phyloP scores from a whole-genome alignment of 768 basidiomycete genomes.

The Termitomyces sp. region DNA sequence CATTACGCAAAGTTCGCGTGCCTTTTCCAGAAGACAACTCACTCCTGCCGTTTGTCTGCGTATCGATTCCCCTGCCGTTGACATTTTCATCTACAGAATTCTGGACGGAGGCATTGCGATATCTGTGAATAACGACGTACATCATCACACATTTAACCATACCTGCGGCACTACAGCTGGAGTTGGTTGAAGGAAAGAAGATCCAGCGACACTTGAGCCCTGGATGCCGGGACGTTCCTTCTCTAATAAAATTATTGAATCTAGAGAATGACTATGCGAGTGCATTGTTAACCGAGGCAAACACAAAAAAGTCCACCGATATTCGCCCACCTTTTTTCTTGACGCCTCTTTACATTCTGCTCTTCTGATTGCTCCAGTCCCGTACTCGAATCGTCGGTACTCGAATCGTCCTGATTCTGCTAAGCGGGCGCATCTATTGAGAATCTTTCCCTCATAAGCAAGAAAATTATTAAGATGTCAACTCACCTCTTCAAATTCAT shows the following conservation, averaged over 20 bases:
- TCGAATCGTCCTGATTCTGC: slow-evolving; percentile 57
- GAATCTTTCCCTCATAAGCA: slow-evolving; percentile 19
- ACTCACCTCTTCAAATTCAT: slow-evolving; percentile 67
- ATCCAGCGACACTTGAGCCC: slow-evolving; percentile 11
- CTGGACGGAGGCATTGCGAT: slow-evolving; percentile 34
- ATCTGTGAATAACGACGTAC: slow-evolving; percentile 39
- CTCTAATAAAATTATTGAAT: slow-evolving; percentile 61
- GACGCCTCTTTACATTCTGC: slow-evolving; percentile 53
- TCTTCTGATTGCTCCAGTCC: slow-evolving; percentile 58
- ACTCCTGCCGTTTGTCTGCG: not conserved
- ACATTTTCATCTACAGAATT: not conserved
- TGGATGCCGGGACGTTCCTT: slow-evolving; percentile 26
- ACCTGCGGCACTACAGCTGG: slow-evolving; percentile 45
- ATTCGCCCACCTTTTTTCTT: slow-evolving; percentile 55
- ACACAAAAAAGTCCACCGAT: not conserved
- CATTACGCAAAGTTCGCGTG: slow-evolving; percentile 25
- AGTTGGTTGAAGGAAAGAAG: slow-evolving; percentile 25
- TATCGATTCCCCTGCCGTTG: not conserved
- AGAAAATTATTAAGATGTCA: slow-evolving; percentile 17
- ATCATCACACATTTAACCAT: slow-evolving; percentile 34
- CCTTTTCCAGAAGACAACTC: not conserved
- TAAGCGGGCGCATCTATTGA: slow-evolving; percentile 18
- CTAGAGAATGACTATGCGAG: slow-evolving; percentile 41
- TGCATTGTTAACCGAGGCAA: not conserved
- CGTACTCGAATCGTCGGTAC: slow-evolving; percentile 38